Base-by-base conservation (phyloP, 495 filamentous ascomycete species). In the Endocarpon pusillum region DNA sequence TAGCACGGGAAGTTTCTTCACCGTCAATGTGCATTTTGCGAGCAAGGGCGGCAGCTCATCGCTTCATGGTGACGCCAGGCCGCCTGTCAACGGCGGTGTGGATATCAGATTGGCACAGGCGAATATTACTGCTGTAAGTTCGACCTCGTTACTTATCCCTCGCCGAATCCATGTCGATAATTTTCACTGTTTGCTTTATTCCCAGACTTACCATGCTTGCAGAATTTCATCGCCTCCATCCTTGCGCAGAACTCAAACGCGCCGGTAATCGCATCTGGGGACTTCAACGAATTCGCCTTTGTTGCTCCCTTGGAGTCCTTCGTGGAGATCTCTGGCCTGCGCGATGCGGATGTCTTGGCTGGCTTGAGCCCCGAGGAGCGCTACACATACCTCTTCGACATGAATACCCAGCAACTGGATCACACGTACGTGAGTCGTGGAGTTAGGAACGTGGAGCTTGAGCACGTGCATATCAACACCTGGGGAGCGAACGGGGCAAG, bases 221-320 rank as follows among this genome's bases (percentile, higher is more conserved):
- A 53, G 46, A 38, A 37, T 14, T 64, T 66, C 26, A 44, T 59
- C 15, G 28, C 46, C 1, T 10, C 51, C 10, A 59, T 76, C 34
- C 56, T 74, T 6, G 40, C 36, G 1, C 25, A 52, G 10, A 54
- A 69, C 39, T 32, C 40, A 2, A 25, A 47, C 1, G 70, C 70
- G 0, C 41, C 43, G 5, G 49, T 77, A 21, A 47, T 72, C 14
- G 47, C 58, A 0, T 55, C 62, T 0, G 73, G 73, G 8, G 71
- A 76, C 43, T 78, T 67, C 47, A 75, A 78, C 58, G 73, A 78
- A 51, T 76, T 71, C 42, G 39, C 58, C 1, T 71, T 68, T 40
- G 68, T 64, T 8, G 23, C 45, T 45, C 69, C 71, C 0, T 44
- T 73, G 43, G 40, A 51, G 21, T 49, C 46, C 0, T 71, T 73